phyloP scores from a whole-genome alignment of 2,329 filamentous ascomycete genomes.

The Thielaviopsis cerberus region DNA sequence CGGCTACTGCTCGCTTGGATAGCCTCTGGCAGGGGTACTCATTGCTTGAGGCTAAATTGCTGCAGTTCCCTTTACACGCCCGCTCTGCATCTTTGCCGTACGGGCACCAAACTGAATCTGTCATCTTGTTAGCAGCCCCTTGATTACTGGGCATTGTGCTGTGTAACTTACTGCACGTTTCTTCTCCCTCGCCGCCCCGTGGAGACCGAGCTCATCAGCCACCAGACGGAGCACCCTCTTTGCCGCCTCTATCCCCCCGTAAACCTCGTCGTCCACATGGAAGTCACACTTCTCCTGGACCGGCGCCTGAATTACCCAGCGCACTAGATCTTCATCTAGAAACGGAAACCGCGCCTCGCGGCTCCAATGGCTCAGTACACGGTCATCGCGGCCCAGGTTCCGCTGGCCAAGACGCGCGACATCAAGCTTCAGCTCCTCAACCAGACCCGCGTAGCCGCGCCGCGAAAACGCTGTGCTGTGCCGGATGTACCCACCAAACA shows the following conservation, averaged over 20 bases:
- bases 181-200: background rate
- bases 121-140: background rate
- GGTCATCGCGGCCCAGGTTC: slow-evolving; percentile 88
- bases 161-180: slow-evolving; percentile 11
- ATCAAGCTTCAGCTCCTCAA: slow-evolving; percentile 71
- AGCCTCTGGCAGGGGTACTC: background rate
- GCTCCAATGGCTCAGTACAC: slow-evolving; percentile 75
- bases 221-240: slow-evolving; percentile 49
- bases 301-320: slow-evolving; percentile 54
- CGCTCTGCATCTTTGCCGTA: slow-evolving; percentile 65
- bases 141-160: too few relatives aligned
- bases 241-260: slow-evolving; percentile 43
- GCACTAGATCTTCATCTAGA: slow-evolving; percentile 72
- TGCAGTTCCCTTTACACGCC: slow-evolving; percentile 46
- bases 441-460: slow-evolving; percentile 48
- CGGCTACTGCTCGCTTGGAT: slow-evolving; percentile 14
- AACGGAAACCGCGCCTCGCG: slow-evolving; percentile 80
- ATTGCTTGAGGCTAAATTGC: background rate
- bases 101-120: slow-evolving; percentile 68
- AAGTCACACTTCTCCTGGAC: slow-evolving; percentile 85
- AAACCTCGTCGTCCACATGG: slow-evolving; percentile 16
- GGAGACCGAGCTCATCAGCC: slow-evolving; percentile 4
- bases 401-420: slow-evolving; percentile 71
- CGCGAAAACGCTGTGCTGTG: slow-evolving; percentile 61
- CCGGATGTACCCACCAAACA: slow-evolving; percentile 83